phyloP scores from a whole-genome alignment of 805 yeast genomes.

The Candida gorgasii region DNA sequence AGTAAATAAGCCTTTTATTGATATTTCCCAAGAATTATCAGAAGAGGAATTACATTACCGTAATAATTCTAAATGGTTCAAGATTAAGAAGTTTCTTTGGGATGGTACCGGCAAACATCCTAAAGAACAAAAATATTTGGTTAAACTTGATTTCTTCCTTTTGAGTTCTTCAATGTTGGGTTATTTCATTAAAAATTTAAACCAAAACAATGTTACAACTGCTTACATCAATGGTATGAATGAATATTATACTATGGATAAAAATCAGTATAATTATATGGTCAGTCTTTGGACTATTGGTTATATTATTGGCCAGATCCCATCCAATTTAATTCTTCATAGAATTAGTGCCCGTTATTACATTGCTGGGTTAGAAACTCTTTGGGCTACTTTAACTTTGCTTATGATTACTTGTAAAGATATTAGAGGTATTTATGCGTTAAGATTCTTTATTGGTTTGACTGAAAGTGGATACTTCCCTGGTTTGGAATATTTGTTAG shows the following conservation, averaged over 20 bases:
- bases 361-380: conserved; percentile 34
- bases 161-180: conserved; percentile 58
- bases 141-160: conserved; percentile 45
- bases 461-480: conserved; percentile 56
- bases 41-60: conserved; percentile 1
- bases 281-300: conserved; percentile 49
- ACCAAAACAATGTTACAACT: conserved; percentile 42
- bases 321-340: conserved; percentile 42
- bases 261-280: conserved; percentile 47
- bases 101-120: conserved; percentile 41
- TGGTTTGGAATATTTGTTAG: conserved; percentile 54
- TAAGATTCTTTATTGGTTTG: conserved; percentile 44
- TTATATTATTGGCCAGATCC: conserved; percentile 52
- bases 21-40: conserved; percentile 4
- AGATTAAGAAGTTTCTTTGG: conserved; percentile 30
- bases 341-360: conserved; percentile 37
- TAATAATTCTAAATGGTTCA: conserved; percentile 2
- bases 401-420: conserved; percentile 27
- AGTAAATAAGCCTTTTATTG: conserved; percentile 4
- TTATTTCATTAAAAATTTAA: conserved; percentile 47
- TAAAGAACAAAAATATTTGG: conserved; percentile 31
- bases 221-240: conserved; percentile 52
- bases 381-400: conserved; percentile 28
- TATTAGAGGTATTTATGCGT: conserved; percentile 25
- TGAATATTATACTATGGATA: conserved; percentile 41